Base-by-base conservation (phyloP, 2,329 filamentous ascomycete genomes). In the Huntiella savannae region DNA sequence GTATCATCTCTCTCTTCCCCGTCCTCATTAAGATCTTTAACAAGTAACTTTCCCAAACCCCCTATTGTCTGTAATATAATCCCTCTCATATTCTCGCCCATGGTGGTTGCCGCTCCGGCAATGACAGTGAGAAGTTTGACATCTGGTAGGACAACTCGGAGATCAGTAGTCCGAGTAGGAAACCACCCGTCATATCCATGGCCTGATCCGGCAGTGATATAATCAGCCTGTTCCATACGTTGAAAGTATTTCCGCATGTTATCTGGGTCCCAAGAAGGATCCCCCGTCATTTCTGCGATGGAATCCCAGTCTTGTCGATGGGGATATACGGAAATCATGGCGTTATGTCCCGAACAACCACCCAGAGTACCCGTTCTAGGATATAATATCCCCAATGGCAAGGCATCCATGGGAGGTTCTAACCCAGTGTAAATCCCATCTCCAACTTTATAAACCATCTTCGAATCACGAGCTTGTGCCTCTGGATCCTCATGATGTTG, bases 401-500 rank as follows among this genome's bases (percentile, higher is more conserved):
- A 57, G 0, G 67, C 58, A 1, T 57, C 63, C 1, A 54, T 52
- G 0, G 46, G 50, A 4, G 50, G 48, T 17, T 46, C 17, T 12
- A 33, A 37, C 13, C 49, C 51, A 15, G 53, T 48, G 46, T 49
- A 68, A 4, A 59, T 50, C 2, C 65, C 65, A 17, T 63, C 54
- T 0, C 60, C 43, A 8, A 53, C 57, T 12, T 56, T 49, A 51
- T 62, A 67, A 0, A 58, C 60, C 53, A 62, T 59, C 58, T 79
- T 73, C 52, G 60, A 68, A 53, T 76, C 70, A 39, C 64, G 60
- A 34, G 63, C 60, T 40, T 47, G 45, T 19, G 37, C 17, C 10
- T 12, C 17, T 5, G 34, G 13, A n/a, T 48, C 33, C 51, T 71
- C 66, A 53, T 75, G 77, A 57, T 79, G 75, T 45, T 69, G 67